phyloP scores from a whole-genome alignment of 768 basidiomycete genomes.

The Mycena haematopus region DNA sequence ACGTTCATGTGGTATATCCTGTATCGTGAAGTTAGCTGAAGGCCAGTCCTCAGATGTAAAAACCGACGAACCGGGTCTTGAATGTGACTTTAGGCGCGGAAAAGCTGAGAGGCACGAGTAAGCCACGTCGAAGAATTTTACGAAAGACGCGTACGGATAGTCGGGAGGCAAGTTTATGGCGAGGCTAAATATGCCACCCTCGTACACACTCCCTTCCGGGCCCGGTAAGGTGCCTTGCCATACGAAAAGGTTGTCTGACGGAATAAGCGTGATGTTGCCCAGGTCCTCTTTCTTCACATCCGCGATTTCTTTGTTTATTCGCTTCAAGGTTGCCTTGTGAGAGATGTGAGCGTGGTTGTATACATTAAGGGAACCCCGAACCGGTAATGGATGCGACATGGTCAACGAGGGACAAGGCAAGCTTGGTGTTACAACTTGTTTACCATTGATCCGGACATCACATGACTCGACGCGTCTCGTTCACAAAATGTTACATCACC shows the following conservation, averaged over 20 bases:
- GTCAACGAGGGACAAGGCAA: neutral
- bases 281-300: constrained; percentile 86
- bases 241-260: constrained; percentile 66
- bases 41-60: neutral
- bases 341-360: neutral
- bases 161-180: constrained; percentile 71
- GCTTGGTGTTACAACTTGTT: neutral
- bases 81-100: constrained; percentile 81
- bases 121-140: constrained; percentile 15
- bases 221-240: constrained; percentile 86
- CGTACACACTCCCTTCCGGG: constrained; percentile 83
- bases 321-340: constrained; percentile 67
- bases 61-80: constrained; percentile 63
- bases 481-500: too few relatives aligned
- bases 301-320: constrained; percentile 82
- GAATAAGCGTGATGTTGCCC: constrained; percentile 71
- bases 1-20: constrained; percentile 92
- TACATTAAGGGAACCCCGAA: neutral
- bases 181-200: constrained; percentile 76
- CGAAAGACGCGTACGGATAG: constrained; percentile 71
- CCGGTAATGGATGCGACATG: constrained; percentile 22
- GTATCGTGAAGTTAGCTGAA: neutral
- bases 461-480: neutral
- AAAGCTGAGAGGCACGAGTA: constrained; percentile 56
- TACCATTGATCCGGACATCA: neutral